Evolutionary conservation across 2,329 filamentous ascomycete genomes (phyloP).

Genomic region (Macrophomina tecta): DNA sequence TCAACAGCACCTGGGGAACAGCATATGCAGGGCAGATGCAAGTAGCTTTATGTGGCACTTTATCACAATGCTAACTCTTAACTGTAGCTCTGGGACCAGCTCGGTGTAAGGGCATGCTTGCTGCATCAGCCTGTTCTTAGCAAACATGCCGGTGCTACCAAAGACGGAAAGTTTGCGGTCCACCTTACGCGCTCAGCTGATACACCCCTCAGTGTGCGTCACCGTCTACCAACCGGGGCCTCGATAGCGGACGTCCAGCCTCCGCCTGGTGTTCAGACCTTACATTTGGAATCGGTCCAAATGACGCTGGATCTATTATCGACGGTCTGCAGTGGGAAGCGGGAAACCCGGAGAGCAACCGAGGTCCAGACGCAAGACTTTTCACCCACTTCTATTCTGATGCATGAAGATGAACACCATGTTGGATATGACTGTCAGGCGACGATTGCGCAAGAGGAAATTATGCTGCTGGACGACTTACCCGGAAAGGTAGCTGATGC

Average conservation of each 20-base stretch:
- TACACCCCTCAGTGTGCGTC: constrained; percentile 28
- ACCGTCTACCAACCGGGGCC: constrained; percentile 36
- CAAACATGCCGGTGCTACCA: constrained; percentile 1
- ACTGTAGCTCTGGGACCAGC: constrained; percentile 44
- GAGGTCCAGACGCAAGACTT: not conserved
- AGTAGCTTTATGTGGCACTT: not conserved
- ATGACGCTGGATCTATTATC: constrained; percentile 35
- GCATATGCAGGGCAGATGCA: constrained; percentile 36
- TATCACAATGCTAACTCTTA: constrained; percentile 7
- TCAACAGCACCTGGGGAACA: constrained; percentile 34
- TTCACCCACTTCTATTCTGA: not conserved
- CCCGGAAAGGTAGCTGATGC: constrained; percentile 12
- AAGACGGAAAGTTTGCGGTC: constrained; percentile 31
- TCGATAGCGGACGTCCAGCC: constrained; percentile 39
- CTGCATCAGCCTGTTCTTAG: constrained; percentile 4
- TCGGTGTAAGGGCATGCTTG: constrained; percentile 38
- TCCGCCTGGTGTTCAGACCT: constrained; percentile 36
- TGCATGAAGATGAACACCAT: not conserved
- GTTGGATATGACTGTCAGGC: not conserved
- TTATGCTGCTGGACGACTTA: constrained; percentile 6
- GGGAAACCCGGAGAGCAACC: not conserved
- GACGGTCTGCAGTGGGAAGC: not conserved
- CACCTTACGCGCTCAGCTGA: constrained; percentile 34
- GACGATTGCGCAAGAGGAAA: not conserved
- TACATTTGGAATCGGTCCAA: constrained; percentile 39